A percentile compares a stretch with the other conserved stretches of the same genome.
Evolutionary conservation across 768 basidiomycete genomes (phyloP).

Genomic region (Lactarius trivialis): DNA sequence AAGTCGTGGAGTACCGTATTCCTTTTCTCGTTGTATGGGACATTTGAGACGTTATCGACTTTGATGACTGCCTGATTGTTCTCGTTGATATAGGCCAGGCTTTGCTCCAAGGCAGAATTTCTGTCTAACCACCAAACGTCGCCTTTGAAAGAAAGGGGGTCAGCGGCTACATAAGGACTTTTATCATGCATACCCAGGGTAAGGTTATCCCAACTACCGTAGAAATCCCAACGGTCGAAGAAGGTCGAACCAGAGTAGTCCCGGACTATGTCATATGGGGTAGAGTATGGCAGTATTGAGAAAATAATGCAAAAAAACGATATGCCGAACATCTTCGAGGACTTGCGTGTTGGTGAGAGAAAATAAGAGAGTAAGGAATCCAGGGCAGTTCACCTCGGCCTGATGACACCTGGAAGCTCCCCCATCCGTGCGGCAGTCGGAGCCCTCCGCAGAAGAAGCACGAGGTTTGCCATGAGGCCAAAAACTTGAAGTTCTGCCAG

Average conservation of each 20-base stretch:
- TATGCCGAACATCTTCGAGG: neutral
- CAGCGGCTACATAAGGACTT: neutral
- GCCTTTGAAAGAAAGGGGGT: constrained; percentile 33
- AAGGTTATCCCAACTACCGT: constrained; percentile 36
- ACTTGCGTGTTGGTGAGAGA: neutral
- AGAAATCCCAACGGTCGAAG: constrained; percentile 42
- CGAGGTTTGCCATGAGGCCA: neutral
- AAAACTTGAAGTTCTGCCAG: neutral
- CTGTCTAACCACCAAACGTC: constrained; percentile 55
- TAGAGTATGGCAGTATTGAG: constrained; percentile 1
- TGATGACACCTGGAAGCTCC: neutral
- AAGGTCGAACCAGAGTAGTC: constrained; percentile 37
- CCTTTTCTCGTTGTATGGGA: constrained; percentile 45
- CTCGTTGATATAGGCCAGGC: constrained; percentile 53
- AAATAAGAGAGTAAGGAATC: neutral
- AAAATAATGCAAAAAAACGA: constrained; percentile 3
- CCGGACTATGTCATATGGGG: constrained; percentile 31
- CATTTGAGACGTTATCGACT: constrained; percentile 63
- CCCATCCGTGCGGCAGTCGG: neutral
- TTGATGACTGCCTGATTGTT: constrained; percentile 62
- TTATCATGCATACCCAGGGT: constrained; percentile 30
- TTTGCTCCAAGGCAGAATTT: constrained; percentile 39
- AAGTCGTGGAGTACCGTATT: constrained; percentile 43
- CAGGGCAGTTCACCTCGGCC: neutral
- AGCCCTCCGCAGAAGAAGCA: neutral